A percentile compares a stretch with the other conserved stretches of the same genome.
Evolutionary conservation across 2,329 filamentous ascomycete species (phyloP).

Genomic region (Sporothrix humicola): DNA sequence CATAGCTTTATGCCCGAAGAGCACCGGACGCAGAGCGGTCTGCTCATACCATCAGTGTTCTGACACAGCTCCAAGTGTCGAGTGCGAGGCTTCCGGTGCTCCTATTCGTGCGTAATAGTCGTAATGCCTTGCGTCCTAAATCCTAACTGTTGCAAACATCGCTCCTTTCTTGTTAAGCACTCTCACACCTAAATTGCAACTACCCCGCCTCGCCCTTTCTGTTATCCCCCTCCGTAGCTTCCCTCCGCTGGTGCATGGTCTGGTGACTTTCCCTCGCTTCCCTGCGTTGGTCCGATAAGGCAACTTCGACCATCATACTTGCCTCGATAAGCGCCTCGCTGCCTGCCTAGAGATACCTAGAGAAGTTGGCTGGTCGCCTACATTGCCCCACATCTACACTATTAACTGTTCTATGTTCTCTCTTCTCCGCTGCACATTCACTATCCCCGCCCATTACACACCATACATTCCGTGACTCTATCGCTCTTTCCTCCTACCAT

Average conservation of each 20-base stretch:
- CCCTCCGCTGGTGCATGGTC: background rate
- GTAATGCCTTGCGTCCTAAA: too few relatives aligned
- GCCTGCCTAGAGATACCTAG: constrained; percentile 17
- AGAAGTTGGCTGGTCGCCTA: constrained; percentile 1
- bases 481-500: constrained; percentile 25
- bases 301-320: background rate
- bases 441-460: constrained; percentile 16
- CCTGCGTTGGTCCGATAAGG: constrained; percentile 12
- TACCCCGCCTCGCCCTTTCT: constrained; percentile 5
- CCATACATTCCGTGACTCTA: background rate
- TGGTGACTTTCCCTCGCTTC: constrained; percentile 21
- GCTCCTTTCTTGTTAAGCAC: background rate
- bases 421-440: constrained; percentile 21
- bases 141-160: too few relatives aligned
- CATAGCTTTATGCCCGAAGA: background rate
- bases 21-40: background rate
- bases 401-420: background rate
- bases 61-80: constrained; percentile 2
- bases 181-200: constrained; percentile 6
- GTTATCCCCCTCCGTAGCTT: constrained; percentile 12
- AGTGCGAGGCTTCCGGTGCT: background rate
- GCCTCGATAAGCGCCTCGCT: constrained; percentile 26
- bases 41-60: constrained; percentile 9
- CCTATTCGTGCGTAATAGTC: constrained; percentile 8
- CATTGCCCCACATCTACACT: constrained; percentile 17